Evolutionary conservation across 176 grass and related monocot species (phyloP).

Genomic region (Oryza meridionalis): DNA sequence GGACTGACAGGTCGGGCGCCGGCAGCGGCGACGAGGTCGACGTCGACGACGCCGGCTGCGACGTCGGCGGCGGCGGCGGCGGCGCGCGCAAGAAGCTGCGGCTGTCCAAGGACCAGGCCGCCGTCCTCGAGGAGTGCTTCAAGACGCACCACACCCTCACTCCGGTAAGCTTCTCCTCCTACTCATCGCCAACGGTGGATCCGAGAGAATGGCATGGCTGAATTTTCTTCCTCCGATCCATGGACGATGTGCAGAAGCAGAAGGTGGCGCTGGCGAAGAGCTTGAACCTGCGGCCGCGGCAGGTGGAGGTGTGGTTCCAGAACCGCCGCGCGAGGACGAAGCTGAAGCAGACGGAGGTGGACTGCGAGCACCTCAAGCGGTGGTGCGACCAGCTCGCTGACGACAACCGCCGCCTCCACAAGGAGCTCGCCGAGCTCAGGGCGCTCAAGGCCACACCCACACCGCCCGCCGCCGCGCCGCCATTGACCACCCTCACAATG

Average conservation of each 20-base stretch:
- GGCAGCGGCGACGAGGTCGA: constrained; percentile 66
- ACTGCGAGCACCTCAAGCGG: constrained; percentile 95
- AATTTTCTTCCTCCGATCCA: neutral
- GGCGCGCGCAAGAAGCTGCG: constrained; percentile 83
- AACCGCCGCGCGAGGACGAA: constrained; percentile 88
- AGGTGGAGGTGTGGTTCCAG: constrained; percentile 99
- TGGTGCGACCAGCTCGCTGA: constrained; percentile 93
- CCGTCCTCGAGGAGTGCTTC: constrained; percentile 94
- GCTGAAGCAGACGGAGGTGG: constrained; percentile 99
- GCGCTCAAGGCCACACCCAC: constrained; percentile 50
- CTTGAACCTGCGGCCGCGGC: constrained; percentile 69
- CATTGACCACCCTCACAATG: constrained; percentile 66
- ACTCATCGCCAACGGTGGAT: neutral
- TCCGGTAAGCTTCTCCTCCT: constrained; percentile 45
- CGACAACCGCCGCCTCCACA: constrained; percentile 86
- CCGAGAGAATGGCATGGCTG: neutral
- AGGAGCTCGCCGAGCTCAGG: constrained; percentile 82
- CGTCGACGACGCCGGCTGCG: constrained; percentile 57
- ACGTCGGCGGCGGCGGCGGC: constrained; percentile 43
- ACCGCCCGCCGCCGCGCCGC: constrained; percentile 31
- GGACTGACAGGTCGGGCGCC: too few species aligned
- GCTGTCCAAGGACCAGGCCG: constrained; percentile 89
- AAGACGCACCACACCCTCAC: constrained; percentile 95
- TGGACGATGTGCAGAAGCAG: constrained; percentile 60
- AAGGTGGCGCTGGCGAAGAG: constrained; percentile 74